Conservation (phyloP, 2,329 filamentous ascomycete genomes). For the Neofusicoccum sp. region DNA sequence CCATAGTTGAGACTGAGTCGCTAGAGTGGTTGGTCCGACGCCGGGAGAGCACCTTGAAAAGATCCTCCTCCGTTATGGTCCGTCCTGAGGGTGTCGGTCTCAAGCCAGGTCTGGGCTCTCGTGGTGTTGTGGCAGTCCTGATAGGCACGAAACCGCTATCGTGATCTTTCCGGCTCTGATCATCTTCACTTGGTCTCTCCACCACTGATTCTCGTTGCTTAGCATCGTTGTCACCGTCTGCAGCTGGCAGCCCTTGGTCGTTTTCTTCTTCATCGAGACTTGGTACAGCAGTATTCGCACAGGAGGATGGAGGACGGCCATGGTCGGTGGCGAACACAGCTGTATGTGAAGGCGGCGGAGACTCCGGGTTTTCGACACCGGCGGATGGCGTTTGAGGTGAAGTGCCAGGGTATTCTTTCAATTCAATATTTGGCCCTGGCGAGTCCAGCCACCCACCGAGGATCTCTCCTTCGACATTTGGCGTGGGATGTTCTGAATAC, state of each 20-base stretch:
- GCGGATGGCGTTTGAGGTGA: background rate
- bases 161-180: constrained; percentile 24
- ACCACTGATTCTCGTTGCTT: background rate
- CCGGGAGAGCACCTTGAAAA: constrained; percentile 54
- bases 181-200: constrained; percentile 22
- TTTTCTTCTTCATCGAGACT: constrained; percentile 14
- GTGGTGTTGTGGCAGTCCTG: constrained; percentile 25
- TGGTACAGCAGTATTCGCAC: background rate
- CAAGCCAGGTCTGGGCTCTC: background rate
- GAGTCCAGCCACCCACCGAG: constrained; percentile 42
- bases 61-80: constrained; percentile 53
- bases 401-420: background rate
- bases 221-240: background rate
- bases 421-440: constrained; percentile 26
- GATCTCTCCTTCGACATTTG: constrained; percentile 32
- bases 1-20: background rate
- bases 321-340: background rate
- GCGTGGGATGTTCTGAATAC: constrained; percentile 33
- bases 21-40: constrained; percentile 48
- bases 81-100: constrained; percentile 22
- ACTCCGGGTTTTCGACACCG: background rate
- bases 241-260: constrained; percentile 10
- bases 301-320: background rate
- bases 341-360: background rate
- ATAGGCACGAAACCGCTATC: constrained; percentile 29